A percentile compares a stretch with the other conserved stretches of the same genome.
Evolutionary conservation across 306 rosid genomes (phyloP).

Genomic region (Calophaca sinica): DNA sequence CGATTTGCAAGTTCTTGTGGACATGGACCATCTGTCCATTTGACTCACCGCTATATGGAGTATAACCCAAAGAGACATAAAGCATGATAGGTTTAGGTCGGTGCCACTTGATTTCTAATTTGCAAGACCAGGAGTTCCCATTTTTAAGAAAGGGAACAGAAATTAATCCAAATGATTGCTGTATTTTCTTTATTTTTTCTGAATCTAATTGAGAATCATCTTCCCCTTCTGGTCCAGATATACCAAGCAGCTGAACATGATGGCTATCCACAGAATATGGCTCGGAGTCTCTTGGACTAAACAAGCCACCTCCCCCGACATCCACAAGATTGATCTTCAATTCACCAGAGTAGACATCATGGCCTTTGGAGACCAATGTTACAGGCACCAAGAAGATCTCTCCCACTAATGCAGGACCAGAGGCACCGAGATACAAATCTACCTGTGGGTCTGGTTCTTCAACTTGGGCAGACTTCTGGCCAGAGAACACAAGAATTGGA

Average conservation of each 20-base stretch:
- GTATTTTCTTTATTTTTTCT: constrained; percentile 77
- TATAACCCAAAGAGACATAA: constrained; percentile 83
- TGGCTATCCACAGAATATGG: constrained; percentile 60
- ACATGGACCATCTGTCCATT: constrained; percentile 74
- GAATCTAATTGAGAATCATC: constrained; percentile 63
- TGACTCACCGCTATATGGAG: constrained; percentile 57
- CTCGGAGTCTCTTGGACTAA: constrained; percentile 83
- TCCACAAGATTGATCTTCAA: constrained; percentile 97
- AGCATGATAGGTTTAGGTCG: constrained; percentile 93
- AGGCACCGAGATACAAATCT: constrained; percentile 77
- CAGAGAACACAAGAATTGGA: constrained; percentile 80
- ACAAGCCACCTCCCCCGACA: constrained; percentile 89
- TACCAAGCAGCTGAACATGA: constrained; percentile 92
- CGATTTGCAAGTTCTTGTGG: constrained; percentile 93
- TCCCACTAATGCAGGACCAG: constrained; percentile 88
- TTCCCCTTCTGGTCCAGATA: constrained; percentile 77
- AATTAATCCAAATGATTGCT: constrained; percentile 84
- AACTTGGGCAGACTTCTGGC: constrained; percentile 86
- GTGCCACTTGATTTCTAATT: constrained; percentile 93
- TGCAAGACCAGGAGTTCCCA: constrained; percentile 92
- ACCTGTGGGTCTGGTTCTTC: constrained; percentile 88
- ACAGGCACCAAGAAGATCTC: constrained; percentile 88
- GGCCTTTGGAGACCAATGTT: constrained; percentile 77
- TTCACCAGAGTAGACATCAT: constrained; percentile 81
- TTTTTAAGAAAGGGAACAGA: constrained; percentile 80